A percentile compares a stretch with the other conserved stretches of the same genome.
Conservation (phyloP, 768 basidiomycete species). For the Mycena floridula region DNA sequence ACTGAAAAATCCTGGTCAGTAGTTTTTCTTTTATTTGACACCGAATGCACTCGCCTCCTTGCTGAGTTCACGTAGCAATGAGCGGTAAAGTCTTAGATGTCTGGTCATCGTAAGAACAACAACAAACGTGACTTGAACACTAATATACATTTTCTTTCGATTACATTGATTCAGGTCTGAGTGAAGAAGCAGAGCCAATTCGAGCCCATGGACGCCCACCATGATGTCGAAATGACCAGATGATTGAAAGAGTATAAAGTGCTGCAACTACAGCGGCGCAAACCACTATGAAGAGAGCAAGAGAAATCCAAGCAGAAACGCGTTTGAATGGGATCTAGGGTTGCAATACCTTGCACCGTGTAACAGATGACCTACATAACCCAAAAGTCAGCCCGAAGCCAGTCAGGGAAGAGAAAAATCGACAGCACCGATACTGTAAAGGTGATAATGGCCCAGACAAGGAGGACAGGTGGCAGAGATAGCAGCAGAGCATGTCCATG, state of each 20-base stretch:
- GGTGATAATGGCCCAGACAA: constrained; percentile 47
- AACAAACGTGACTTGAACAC: too few species aligned
- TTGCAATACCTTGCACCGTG: constrained; percentile 27
- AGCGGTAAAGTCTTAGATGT: constrained; percentile 37
- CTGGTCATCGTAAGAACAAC: too few species aligned
- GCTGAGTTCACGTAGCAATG: constrained; percentile 49
- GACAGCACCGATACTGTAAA: constrained; percentile 44
- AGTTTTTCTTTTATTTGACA: background rate
- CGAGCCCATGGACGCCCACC: too few species aligned
- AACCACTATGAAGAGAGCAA: constrained; percentile 35
- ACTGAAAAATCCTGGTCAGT: constrained; percentile 12
- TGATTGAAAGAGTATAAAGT: constrained; percentile 41
- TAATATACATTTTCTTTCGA: too few species aligned
- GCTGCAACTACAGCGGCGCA: constrained; percentile 29
- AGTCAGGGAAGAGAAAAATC: too few species aligned
- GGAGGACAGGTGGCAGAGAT: constrained; percentile 46
- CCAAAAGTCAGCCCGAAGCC: too few species aligned
- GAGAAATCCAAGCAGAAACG: constrained; percentile 32
- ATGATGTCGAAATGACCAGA: constrained; percentile 49
- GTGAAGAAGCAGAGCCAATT: too few species aligned
- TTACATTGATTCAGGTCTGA: too few species aligned
- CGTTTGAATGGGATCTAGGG: constrained; percentile 14
- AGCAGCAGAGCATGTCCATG: constrained; percentile 46
- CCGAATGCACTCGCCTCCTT: constrained; percentile 36
- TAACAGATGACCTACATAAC: constrained; percentile 39